phyloP scores from a whole-genome alignment of 1,284 basidiomycete species.

The Cryptococcus jaspeensis region DNA sequence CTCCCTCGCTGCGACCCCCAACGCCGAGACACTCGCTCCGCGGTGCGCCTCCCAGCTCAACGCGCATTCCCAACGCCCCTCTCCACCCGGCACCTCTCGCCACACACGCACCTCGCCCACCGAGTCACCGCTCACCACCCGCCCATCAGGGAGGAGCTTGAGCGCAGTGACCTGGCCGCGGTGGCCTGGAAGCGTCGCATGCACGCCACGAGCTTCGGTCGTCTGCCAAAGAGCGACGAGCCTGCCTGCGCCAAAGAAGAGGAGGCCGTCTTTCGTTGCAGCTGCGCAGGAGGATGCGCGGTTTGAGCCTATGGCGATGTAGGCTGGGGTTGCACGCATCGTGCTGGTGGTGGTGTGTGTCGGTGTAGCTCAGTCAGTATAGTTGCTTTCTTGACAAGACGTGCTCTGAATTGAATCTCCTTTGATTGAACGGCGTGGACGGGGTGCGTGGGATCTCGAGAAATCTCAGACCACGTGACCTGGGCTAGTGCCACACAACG shows the following conservation, averaged over 20 bases:
- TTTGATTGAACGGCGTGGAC: background rate
- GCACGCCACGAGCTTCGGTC: conserved; percentile 58
- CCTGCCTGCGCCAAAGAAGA: conserved; percentile 76
- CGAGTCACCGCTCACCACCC: conserved; percentile 70
- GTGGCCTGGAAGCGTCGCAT: conserved; percentile 71
- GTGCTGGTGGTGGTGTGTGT: background rate
- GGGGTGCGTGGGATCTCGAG: background rate
- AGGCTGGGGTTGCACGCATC: conserved; percentile 52
- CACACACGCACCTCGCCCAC: conserved; percentile 58
- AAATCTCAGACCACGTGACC: background rate
- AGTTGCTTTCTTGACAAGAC: background rate
- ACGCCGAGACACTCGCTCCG: conserved; percentile 64
- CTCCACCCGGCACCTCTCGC: conserved; percentile 22
- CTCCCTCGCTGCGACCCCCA: conserved; percentile 54
- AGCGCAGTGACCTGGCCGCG: conserved; percentile 72
- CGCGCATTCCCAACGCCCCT: conserved; percentile 13
- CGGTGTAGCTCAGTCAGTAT: background rate
- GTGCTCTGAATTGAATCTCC: background rate
- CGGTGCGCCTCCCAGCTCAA: conserved; percentile 59
- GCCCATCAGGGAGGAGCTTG: conserved; percentile 56
- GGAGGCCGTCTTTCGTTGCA: conserved; percentile 58
- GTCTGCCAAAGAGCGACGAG: conserved; percentile 76
- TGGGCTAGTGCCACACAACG: background rate
- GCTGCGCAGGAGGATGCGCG: conserved; percentile 65
- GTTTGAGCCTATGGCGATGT: conserved; percentile 77